A percentile compares a stretch with the other conserved stretches of the same genome.
Evolutionary conservation across 148 eudicot species (phyloP).

Genomic region (Rhododendron kiyosumense): DNA sequence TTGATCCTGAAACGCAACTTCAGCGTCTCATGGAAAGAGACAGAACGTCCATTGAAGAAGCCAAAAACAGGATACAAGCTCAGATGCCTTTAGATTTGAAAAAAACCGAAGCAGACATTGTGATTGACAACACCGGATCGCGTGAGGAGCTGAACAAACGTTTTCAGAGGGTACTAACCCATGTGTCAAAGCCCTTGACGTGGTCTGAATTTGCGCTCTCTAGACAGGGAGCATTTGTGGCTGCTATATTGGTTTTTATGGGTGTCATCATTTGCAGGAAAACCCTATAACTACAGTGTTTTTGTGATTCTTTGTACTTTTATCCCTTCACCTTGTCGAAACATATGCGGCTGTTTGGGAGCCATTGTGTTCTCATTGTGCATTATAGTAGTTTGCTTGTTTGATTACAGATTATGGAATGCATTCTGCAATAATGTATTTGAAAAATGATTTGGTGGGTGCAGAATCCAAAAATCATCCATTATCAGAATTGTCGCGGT

Average conservation of each 20-base stretch:
- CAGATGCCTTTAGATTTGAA: constrained; percentile 86
- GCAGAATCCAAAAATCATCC: no score
- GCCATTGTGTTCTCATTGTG: background rate
- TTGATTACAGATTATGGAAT: no score
- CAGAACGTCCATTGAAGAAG: constrained; percentile 60
- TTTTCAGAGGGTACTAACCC: constrained; percentile 44
- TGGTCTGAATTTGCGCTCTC: constrained; percentile 82
- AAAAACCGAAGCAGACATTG: constrained; percentile 67
- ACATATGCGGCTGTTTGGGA: background rate
- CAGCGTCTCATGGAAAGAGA: constrained; percentile 78
- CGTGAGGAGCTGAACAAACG: constrained; percentile 60
- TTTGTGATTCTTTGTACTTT: background rate
- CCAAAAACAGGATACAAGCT: constrained; percentile 69
- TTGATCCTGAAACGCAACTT: constrained; percentile 80
- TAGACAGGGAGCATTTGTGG: constrained; percentile 68
- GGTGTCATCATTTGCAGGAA: constrained; percentile 42
- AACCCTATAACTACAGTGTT: background rate
- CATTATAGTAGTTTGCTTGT: no score
- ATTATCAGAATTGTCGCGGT: background rate
- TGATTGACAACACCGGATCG: constrained; percentile 82
- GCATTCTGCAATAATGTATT: no score
- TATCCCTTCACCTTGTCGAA: background rate
- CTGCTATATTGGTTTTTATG: constrained; percentile 41
- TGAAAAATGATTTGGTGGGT: no score
- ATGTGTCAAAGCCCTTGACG: constrained; percentile 66